Percentiles rank a stretch among this genome's conserved stretches.
Evolutionary conservation across 306 rosid genomes (phyloP).

Genomic region (Ceratonia siliqua): DNA sequence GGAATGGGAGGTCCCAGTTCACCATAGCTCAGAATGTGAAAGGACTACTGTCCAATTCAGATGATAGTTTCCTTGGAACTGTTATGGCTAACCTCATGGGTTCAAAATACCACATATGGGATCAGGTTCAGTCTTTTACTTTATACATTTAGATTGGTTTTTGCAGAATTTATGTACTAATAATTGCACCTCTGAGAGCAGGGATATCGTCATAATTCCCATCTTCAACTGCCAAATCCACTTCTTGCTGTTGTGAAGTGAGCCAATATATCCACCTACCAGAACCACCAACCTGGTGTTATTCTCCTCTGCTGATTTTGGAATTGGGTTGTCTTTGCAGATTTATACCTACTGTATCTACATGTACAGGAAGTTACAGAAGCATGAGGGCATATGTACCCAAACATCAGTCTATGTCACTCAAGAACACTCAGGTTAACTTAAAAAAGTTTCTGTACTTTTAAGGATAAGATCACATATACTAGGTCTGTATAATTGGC

Average conservation of each 20-base stretch:
- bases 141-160: neutral
- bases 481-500: no score
- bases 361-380: conserved; percentile 87
- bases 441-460: neutral
- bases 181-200: conserved; percentile 26
- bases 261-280: conserved; percentile 22
- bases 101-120: conserved; percentile 80
- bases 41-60: conserved; percentile 58
- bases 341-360: conserved; percentile 66
- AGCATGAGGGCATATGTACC: conserved; percentile 74
- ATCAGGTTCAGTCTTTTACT: conserved; percentile 56
- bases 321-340: conserved; percentile 42
- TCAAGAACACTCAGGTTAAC: conserved; percentile 74
- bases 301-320: neutral
- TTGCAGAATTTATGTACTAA: neutral
- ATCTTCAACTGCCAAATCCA: conserved; percentile 44
- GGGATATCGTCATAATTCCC: conserved; percentile 48
- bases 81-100: conserved; percentile 77
- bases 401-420: conserved; percentile 74
- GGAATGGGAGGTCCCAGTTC: conserved; percentile 65
- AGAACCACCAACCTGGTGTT: neutral
- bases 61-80: conserved; percentile 71
- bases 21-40: conserved; percentile 63
- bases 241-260: conserved; percentile 76
- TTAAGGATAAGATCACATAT: no score